phyloP scores from a whole-genome alignment of 768 basidiomycete species.

The Trametes meyenii region DNA sequence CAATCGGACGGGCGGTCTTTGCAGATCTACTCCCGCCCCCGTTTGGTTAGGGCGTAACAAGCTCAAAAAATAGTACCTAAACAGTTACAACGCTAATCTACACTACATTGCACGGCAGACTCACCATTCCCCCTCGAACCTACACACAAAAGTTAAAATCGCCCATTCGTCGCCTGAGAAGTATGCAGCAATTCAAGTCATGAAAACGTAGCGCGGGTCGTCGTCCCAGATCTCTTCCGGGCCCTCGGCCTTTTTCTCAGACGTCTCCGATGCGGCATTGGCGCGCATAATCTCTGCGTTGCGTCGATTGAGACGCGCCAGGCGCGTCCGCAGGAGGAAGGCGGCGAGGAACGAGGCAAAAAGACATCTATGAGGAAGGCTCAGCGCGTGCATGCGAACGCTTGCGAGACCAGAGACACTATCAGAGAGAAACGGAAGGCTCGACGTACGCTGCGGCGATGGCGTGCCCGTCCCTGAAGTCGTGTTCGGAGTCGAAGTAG shows the following conservation, averaged over 20 bases:
- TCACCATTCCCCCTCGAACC: too few species aligned
- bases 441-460: slow-evolving; percentile 51
- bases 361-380: slow-evolving; percentile 40
- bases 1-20: too few species aligned
- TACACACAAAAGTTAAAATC: too few species aligned
- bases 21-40: too few species aligned
- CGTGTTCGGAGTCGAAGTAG: slow-evolving; percentile 54
- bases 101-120: too few species aligned
- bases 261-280: not conserved
- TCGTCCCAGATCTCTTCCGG: slow-evolving; percentile 48
- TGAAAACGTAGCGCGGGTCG: slow-evolving; percentile 57
- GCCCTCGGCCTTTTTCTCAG: slow-evolving; percentile 31
- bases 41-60: too few species aligned
- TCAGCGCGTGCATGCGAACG: not conserved
- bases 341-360: slow-evolving; percentile 46
- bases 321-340: slow-evolving; percentile 48
- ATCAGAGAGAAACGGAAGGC: not conserved
- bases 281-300: slow-evolving; percentile 34
- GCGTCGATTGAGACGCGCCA: slow-evolving; percentile 45
- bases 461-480: slow-evolving; percentile 56
- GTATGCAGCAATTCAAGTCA: slow-evolving; percentile 37
- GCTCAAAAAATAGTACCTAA: too few species aligned
- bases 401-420: too few species aligned
- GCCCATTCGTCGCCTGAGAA: too few species aligned
- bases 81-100: too few species aligned